Conservation (phyloP, 495 filamentous ascomycete genomes). For the Hypoxylon fuscum region DNA sequence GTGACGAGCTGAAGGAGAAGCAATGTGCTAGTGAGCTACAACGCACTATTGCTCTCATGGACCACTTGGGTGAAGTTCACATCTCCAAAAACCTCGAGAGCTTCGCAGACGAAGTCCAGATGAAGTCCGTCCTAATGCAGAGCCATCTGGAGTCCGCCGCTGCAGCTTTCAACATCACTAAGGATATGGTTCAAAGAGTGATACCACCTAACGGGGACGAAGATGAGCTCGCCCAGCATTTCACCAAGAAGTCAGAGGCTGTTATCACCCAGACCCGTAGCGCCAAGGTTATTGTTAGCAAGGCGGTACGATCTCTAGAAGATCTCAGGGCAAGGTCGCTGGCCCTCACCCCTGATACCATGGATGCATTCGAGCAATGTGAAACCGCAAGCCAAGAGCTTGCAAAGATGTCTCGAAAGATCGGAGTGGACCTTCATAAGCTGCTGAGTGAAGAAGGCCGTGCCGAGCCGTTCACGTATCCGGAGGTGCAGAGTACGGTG, state of each 20-base stretch:
- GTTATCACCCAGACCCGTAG: constrained; percentile 80
- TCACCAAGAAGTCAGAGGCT: constrained; percentile 74
- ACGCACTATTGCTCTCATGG: constrained; percentile 82
- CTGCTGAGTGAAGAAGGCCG: constrained; percentile 78
- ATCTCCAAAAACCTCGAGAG: constrained; percentile 75
- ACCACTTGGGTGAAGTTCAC: constrained; percentile 83
- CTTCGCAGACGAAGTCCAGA: constrained; percentile 81
- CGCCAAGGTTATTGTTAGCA: constrained; percentile 83
- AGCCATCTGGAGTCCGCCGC: constrained; percentile 83
- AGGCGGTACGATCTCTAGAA: constrained; percentile 78
- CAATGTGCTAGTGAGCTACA: constrained; percentile 83
- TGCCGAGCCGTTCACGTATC: constrained; percentile 69
- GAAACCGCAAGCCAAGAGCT: constrained; percentile 71
- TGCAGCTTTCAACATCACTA: constrained; percentile 69
- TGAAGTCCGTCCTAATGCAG: constrained; percentile 77
- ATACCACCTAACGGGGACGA: constrained; percentile 61
- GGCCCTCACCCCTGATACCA: constrained; percentile 70
- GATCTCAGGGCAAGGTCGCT: constrained; percentile 82
- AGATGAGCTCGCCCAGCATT: constrained; percentile 71
- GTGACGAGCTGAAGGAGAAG: constrained; percentile 86
- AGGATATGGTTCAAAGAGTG: constrained; percentile 70
- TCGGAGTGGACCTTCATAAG: constrained; percentile 70
- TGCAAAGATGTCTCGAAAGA: constrained; percentile 69
- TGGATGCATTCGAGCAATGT: constrained; percentile 60
- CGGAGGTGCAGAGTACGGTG: constrained; percentile 70